These are phyloP conservation scores for Batkoa obscura DNA, from an alignment of 371 early-diverging fungal genomes.

Conservation along the genomic window DNA sequence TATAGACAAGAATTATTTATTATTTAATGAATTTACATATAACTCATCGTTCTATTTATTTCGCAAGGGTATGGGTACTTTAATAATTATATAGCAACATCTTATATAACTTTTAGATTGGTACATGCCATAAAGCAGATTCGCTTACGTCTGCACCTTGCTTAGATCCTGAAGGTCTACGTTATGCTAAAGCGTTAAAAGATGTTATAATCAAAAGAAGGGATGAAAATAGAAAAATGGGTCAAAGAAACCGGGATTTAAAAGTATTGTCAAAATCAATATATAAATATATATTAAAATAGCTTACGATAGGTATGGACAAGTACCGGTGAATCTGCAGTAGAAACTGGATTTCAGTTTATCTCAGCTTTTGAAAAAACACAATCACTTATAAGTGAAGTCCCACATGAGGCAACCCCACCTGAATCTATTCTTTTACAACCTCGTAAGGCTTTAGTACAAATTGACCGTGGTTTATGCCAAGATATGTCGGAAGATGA, in stretches of 20 bases:
- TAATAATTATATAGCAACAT: not conserved
- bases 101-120: not conserved
- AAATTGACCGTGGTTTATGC: slow-evolving; percentile 66
- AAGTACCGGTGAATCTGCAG: slow-evolving; percentile 38
- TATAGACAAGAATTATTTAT: slow-evolving; percentile 70
- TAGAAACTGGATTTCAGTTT: slow-evolving; percentile 44
- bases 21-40: slow-evolving; percentile 81
- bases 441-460: slow-evolving; percentile 25
- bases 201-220: not conserved
- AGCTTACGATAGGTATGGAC: slow-evolving; percentile 44
- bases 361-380: slow-evolving; percentile 15
- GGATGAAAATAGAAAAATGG: not conserved
- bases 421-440: slow-evolving; percentile 5
- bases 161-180: not conserved
- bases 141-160: not conserved
- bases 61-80: slow-evolving; percentile 44
- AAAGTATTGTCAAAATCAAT: slow-evolving; percentile 8
- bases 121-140: slow-evolving; percentile 3
- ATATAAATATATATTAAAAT: not conserved
- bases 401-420: slow-evolving; percentile 3
- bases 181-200: not conserved
- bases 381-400: not conserved
- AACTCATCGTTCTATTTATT: slow-evolving; percentile 66
- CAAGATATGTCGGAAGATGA: slow-evolving; percentile 68
- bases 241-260: not conserved